A percentile compares a stretch with the other conserved stretches of the same genome.
Conservation (phyloP, 164 flowering plant species). For the Sedum album region DNA sequence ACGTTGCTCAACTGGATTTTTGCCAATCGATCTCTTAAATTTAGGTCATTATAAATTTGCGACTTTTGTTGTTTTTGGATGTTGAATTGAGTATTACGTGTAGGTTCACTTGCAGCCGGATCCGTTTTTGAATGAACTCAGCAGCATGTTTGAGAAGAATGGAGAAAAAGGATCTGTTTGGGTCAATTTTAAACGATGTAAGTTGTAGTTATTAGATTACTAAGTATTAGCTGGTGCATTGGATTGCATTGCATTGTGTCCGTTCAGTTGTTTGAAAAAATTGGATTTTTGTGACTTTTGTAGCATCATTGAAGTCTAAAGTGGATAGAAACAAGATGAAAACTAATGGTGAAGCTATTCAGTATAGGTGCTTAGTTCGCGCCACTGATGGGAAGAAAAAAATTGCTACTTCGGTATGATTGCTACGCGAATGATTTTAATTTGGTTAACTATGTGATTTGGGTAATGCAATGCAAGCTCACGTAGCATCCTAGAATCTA, state of each 20-base stretch:
- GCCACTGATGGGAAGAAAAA: not conserved
- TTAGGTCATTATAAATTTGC: too few species aligned
- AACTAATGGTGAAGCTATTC: not conserved
- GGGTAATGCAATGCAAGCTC: too few species aligned
- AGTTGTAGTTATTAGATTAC: not conserved
- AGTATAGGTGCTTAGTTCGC: not conserved
- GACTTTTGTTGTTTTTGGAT: not conserved
- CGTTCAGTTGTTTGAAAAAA: not conserved
- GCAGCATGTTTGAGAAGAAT: not conserved
- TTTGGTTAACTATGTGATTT: too few species aligned
- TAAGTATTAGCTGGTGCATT: too few species aligned
- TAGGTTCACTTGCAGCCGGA: not conserved
- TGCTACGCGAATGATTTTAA: not conserved
- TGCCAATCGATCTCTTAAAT: not conserved
- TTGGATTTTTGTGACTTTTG: not conserved
- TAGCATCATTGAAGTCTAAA: not conserved
- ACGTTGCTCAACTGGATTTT: not conserved
- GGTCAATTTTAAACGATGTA: too few species aligned
- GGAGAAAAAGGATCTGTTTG: not conserved
- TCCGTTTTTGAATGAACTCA: not conserved
- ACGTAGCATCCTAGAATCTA: too few species aligned
- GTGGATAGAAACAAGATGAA: not conserved
- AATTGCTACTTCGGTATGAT: not conserved
- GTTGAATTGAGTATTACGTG: not conserved
- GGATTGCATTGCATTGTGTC: not conserved